Conservation (phyloP, 2,329 filamentous ascomycete genomes). For the Talaromyces albobiverticillius region DNA sequence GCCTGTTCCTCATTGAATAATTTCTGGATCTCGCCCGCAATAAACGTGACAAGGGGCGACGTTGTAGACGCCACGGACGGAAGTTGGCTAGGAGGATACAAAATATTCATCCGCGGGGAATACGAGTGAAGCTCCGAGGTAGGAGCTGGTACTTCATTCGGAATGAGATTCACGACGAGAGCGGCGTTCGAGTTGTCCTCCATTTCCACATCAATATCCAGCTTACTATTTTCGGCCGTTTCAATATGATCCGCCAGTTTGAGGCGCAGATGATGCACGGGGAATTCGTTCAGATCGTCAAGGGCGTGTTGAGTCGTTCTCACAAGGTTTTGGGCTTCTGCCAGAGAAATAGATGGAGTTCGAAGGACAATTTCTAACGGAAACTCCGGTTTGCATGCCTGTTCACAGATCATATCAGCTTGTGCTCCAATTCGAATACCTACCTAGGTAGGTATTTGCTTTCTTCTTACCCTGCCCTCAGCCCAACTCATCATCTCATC, state of each 20-base stretch:
- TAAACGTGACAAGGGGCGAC: slow-evolving; percentile 71
- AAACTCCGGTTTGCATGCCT: slow-evolving; percentile 87
- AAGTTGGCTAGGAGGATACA: slow-evolving; percentile 68
- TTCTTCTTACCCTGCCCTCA: slow-evolving; percentile 70
- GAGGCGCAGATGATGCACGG: slow-evolving; percentile 76
- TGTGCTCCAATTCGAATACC: background rate
- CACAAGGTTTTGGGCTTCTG: slow-evolving; percentile 70
- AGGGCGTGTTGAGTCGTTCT: slow-evolving; percentile 81
- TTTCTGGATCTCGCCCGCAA: slow-evolving; percentile 72
- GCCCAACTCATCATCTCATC: slow-evolving; percentile 88
- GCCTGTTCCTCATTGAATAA: slow-evolving; percentile 87
- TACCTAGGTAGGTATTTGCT: background rate
- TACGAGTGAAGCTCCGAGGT: slow-evolving; percentile 66
- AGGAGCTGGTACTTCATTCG: slow-evolving; percentile 47
- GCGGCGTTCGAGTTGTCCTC: slow-evolving; percentile 49
- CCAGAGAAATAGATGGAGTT: slow-evolving; percentile 61
- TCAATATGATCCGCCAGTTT: slow-evolving; percentile 51
- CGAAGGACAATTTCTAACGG: slow-evolving; percentile 79
- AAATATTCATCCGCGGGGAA: slow-evolving; percentile 69
- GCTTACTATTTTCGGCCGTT: slow-evolving; percentile 10
- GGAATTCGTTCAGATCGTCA: slow-evolving; percentile 82
- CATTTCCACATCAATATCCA: slow-evolving; percentile 9
- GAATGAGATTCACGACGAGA: slow-evolving; percentile 68
- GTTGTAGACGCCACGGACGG: slow-evolving; percentile 66
- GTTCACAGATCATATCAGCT: slow-evolving; percentile 6